Evolutionary conservation across 805 yeast species (phyloP).

Genomic region (Hanseniaspora vineae): DNA sequence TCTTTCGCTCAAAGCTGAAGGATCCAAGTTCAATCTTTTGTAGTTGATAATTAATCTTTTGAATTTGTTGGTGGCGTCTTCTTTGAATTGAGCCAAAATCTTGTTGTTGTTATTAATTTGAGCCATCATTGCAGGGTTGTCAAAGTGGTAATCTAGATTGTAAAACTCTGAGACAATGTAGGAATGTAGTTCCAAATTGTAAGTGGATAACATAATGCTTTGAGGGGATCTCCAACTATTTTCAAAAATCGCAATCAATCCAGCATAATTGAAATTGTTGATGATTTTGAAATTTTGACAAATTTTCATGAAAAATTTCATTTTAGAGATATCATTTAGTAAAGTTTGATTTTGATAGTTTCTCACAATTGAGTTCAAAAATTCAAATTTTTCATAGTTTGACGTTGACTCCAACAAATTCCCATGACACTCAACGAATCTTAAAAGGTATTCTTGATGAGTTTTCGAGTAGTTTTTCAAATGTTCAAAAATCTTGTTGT

Average conservation of each 20-base stretch:
- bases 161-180: conserved; percentile 24
- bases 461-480: conserved; percentile 18
- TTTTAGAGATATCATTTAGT: conserved; percentile 14
- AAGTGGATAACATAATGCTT: conserved; percentile 14
- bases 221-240: conserved; percentile 21
- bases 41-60: conserved; percentile 14
- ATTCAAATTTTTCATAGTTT: conserved; percentile 16
- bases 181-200: conserved; percentile 21
- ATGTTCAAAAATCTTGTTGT: conserved; percentile 23
- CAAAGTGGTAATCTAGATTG: conserved; percentile 23
- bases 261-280: conserved; percentile 16
- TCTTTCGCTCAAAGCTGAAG: conserved; percentile 13
- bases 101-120: conserved; percentile 8
- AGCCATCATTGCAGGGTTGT: conserved; percentile 6
- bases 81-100: conserved; percentile 21
- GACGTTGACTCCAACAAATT: background rate
- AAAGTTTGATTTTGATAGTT: conserved; percentile 15
- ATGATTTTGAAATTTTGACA: conserved; percentile 12
- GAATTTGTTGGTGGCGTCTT: conserved; percentile 18
- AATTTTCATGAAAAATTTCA: conserved; percentile 21
- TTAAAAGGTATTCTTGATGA: conserved; percentile 21
- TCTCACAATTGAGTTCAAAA: conserved; percentile 17
- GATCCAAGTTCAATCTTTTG: conserved; percentile 16
- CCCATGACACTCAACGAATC: conserved; percentile 19
- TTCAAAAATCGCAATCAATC: conserved; percentile 22